Evolutionary conservation across 2,329 filamentous ascomycete genomes (phyloP), one percentile per base, ranked within the genome.

Genomic region (Alternaria burnsii): DNA sequence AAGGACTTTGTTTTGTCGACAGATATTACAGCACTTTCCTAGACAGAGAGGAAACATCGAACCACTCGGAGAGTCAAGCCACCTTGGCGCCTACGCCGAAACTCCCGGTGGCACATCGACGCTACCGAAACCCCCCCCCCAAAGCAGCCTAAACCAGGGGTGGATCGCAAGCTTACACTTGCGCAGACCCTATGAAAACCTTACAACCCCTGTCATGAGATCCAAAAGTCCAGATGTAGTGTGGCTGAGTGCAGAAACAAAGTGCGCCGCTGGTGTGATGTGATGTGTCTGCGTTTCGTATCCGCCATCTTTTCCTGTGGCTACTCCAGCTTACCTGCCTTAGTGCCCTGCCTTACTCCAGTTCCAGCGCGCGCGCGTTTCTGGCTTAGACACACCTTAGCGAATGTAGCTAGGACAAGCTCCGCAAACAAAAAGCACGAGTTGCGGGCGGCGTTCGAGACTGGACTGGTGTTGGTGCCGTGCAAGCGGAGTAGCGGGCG

Each of bases 231-330:
- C 46, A 50, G 46, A 50, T 11, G 46, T 32, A 42, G 54, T 61
- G 66, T 70, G 68, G 68, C 68, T 68, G 59, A 66, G 68, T 53
- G 28, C 32, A 38, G 47, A 56, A 53, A 9, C 18, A 41, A 32
- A 10, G 26, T 54, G 30, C 38, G 40, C 41, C 40, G 20, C n/a
- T 28, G 18, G 38, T 22, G 18, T 32, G 46, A 34, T 24, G 30
- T 36, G 46, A 48, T 48, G 46, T 48, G 46, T 48, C 46, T 48
- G 30, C 46, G 46, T 48, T 48, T 48, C 46, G 46, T 50, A 50
- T 50, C 16, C 22, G 28, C 28, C 44, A 18, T 20, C 20, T 34
- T 47, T 48, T 34, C 20, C 22, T 36, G 30, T 30, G 34, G 30
- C 36, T 34, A 30, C 30, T 24, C 30, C 20, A 36, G 46, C 46